A percentile compares a stretch with the other conserved stretches of the same genome.
Evolutionary conservation across 73 alveolate genomes (phyloP).

Genomic region (Paramecium sexaurelia): DNA sequence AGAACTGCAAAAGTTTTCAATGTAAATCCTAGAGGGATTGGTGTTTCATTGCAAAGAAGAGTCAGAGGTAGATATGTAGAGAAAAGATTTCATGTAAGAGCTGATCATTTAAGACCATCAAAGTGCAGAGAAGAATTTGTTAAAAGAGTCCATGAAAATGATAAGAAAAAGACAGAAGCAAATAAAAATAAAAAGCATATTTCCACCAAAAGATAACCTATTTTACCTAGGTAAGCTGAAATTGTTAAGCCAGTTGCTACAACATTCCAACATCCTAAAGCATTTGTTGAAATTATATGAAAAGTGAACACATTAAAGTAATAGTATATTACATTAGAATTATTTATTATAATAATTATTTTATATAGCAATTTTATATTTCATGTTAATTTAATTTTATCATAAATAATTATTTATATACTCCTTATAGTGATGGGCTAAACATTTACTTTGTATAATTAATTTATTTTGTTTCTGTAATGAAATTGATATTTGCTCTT

Average conservation of each 20-base stretch:
- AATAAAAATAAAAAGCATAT: conserved; percentile 54
- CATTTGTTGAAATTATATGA: conserved; percentile 62
- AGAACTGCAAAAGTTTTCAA: conserved; percentile 93
- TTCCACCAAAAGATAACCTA: conserved; percentile 68
- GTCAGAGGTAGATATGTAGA: conserved; percentile 87
- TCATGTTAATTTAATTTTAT: too few species aligned
- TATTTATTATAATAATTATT: too few species aligned
- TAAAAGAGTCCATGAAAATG: conserved; percentile 90
- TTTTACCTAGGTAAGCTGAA: conserved; percentile 53
- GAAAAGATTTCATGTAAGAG: conserved; percentile 92
- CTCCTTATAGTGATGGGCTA: too few species aligned
- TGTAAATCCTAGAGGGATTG: conserved; percentile 84
- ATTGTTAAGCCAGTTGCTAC: conserved; percentile 42
- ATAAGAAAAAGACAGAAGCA: conserved; percentile 80
- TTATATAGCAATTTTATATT: too few species aligned
- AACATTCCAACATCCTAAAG: conserved; percentile 66
- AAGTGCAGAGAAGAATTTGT: conserved; percentile 97
- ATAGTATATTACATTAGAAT: background rate
- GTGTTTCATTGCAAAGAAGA: conserved; percentile 84
- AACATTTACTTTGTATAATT: too few species aligned
- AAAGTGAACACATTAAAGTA: background rate
- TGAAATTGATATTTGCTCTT: too few species aligned
- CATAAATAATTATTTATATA: too few species aligned
- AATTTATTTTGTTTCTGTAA: too few species aligned
- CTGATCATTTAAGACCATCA: conserved; percentile 90